phyloP scores from a whole-genome alignment of 2,329 filamentous ascomycete genomes.

The Alternaria longipes region DNA sequence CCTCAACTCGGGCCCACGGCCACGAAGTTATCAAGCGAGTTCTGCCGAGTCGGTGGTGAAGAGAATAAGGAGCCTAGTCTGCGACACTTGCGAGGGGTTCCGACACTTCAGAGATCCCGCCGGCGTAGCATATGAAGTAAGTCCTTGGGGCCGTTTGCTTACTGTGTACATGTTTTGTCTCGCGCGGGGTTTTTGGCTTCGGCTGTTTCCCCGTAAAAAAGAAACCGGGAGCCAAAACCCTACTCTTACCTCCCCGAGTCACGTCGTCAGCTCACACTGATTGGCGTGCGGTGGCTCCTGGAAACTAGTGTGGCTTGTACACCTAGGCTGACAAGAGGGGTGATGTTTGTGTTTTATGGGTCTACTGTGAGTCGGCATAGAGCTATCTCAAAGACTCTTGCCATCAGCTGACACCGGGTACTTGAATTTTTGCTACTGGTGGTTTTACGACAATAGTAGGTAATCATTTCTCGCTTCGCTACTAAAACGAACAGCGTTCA shows the following conservation, averaged over 20 bases:
- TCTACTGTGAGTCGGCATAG: not conserved
- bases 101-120: not conserved
- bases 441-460: not conserved
- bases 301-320: constrained; percentile 10
- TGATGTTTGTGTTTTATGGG: not conserved
- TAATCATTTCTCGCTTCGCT: not conserved
- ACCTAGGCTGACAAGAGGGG: constrained; percentile 14
- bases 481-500: not conserved
- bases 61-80: not conserved
- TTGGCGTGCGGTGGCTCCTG: constrained; percentile 13
- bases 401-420: not conserved
- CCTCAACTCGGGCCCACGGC: not conserved
- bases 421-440: not conserved
- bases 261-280: constrained; percentile 3
- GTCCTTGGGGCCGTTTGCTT: not conserved
- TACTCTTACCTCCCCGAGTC: constrained; percentile 14
- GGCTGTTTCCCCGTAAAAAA: constrained; percentile 13
- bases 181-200: constrained; percentile 12
- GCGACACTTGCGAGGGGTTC: constrained; percentile 2
- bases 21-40: not conserved
- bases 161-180: constrained; percentile 6
- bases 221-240: constrained; percentile 9
- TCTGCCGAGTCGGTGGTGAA: not conserved
- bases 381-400: not conserved
- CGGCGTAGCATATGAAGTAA: not conserved